phyloP scores from a whole-genome alignment of 2,329 filamentous ascomycete species.

The Hypoxylon sp. region DNA sequence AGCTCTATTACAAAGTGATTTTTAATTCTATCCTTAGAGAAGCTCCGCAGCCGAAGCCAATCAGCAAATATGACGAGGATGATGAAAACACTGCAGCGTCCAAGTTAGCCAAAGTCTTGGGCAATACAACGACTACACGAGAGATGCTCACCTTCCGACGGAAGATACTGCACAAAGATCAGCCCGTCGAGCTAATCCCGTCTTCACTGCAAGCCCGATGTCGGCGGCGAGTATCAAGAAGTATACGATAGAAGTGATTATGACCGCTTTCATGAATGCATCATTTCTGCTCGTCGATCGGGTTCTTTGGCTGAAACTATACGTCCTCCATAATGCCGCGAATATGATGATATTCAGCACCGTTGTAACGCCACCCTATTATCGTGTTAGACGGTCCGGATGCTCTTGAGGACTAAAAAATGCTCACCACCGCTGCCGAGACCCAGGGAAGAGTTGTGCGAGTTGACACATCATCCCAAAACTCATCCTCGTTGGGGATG shows the following conservation, averaged over 20 bases:
- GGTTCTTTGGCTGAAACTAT: not conserved
- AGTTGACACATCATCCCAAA: slow-evolving; percentile 11
- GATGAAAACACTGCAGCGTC: slow-evolving; percentile 5
- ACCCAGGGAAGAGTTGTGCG: slow-evolving; percentile 9
- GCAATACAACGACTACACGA: not conserved
- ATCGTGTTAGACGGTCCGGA: slow-evolving; percentile 3
- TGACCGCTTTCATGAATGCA: slow-evolving; percentile 6
- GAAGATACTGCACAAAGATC: slow-evolving; percentile 7
- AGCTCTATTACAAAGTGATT: slow-evolving; percentile 12
- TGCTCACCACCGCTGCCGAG: slow-evolving; percentile 14
- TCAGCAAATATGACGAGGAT: slow-evolving; percentile 12
- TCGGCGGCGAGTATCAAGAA: slow-evolving; percentile 12
- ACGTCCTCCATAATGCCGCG: slow-evolving; percentile 6
- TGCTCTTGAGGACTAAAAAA: not conserved
- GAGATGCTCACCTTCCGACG: slow-evolving; percentile 7
- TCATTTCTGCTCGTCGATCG: not conserved
- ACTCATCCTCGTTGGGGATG: slow-evolving; percentile 11
- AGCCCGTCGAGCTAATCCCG: not conserved
- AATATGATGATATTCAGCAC: slow-evolving; percentile 13
- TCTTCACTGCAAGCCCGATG: slow-evolving; percentile 13
- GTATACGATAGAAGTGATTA: slow-evolving; percentile 5
- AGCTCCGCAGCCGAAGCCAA: slow-evolving; percentile 6
- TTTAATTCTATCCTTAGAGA: slow-evolving; percentile 9
- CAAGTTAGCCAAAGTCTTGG: not conserved
- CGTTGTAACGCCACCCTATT: slow-evolving; percentile 10